phyloP scores from a whole-genome alignment of 2,329 filamentous ascomycete genomes.

The Beauveria scarabaeidicola region DNA sequence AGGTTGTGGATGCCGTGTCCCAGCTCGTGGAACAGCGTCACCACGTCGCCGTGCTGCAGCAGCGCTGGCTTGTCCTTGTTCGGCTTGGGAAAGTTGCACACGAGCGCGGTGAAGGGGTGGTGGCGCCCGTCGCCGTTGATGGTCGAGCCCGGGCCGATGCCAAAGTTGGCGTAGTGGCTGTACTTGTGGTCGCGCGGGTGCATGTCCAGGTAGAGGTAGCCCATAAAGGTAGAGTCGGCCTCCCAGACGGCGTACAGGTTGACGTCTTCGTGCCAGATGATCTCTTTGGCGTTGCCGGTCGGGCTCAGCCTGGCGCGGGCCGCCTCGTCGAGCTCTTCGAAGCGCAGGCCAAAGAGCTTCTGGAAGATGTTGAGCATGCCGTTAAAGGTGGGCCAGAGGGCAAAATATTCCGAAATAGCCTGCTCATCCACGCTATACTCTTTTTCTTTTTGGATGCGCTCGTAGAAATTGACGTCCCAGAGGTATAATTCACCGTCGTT shows the following conservation, averaged over 20 bases:
- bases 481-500: slow-evolving; percentile 68
- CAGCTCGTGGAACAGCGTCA: slow-evolving; percentile 64
- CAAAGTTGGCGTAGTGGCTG: slow-evolving; percentile 82
- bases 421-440: slow-evolving; percentile 74
- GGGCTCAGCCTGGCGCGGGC: slow-evolving; percentile 57
- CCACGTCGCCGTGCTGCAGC: slow-evolving; percentile 75
- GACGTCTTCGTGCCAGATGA: slow-evolving; percentile 75
- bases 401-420: slow-evolving; percentile 78
- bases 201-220: slow-evolving; percentile 76
- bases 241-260: slow-evolving; percentile 78
- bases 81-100: slow-evolving; percentile 81
- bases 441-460: slow-evolving; percentile 70
- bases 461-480: slow-evolving; percentile 77
- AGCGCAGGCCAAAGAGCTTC: slow-evolving; percentile 33
- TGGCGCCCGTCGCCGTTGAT: slow-evolving; percentile 58
- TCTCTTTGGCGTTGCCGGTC: slow-evolving; percentile 60
- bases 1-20: slow-evolving; percentile 28
- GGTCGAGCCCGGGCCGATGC: slow-evolving; percentile 63
- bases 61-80: slow-evolving; percentile 67
- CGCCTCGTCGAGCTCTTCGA: slow-evolving; percentile 61
- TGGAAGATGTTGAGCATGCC: slow-evolving; percentile 40
- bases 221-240: slow-evolving; percentile 64
- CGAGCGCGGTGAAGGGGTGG: slow-evolving; percentile 70
- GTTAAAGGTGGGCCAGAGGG: slow-evolving; percentile 61
- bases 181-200: slow-evolving; percentile 77